Evolutionary conservation across 2,329 filamentous ascomycete genomes (phyloP).

Genomic region (Exophiala spinifera): DNA sequence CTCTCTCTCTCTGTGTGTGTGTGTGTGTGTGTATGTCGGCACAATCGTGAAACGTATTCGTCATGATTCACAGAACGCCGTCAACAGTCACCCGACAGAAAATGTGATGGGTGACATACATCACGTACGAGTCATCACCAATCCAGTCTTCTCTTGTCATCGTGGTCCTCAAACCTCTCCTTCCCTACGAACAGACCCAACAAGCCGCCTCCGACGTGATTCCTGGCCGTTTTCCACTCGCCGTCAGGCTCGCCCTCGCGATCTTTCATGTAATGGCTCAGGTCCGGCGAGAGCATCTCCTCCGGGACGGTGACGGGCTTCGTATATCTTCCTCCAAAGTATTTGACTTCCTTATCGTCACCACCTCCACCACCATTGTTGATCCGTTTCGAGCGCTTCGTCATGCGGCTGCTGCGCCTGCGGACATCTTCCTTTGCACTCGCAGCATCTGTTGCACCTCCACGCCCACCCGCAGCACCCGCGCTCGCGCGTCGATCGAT

Average conservation of each 20-base stretch:
- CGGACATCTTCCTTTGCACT: slow-evolving; percentile 14
- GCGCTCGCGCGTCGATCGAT: slow-evolving; percentile 9
- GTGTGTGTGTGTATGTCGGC: no score
- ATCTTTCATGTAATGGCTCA: slow-evolving; percentile 21
- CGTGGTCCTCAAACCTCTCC: slow-evolving; percentile 3
- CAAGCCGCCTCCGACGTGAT: slow-evolving; percentile 18
- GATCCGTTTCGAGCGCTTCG: background rate
- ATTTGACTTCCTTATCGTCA: slow-evolving; percentile 6
- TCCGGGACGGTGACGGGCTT: slow-evolving; percentile 2
- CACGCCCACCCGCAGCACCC: background rate
- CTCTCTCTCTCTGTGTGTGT: no score
- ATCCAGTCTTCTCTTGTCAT: slow-evolving; percentile 5
- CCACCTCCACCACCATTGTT: background rate
- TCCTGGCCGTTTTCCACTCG: slow-evolving; percentile 14
- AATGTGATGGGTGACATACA: no score
- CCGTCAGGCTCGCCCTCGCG: slow-evolving; percentile 6
- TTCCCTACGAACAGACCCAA: slow-evolving; percentile 18
- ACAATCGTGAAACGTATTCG: no score
- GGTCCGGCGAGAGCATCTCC: slow-evolving; percentile 17
- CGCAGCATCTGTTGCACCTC: no score
- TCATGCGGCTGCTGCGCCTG: background rate
- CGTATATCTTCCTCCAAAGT: slow-evolving; percentile 16
- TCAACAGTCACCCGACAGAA: no score
- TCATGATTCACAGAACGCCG: no score
- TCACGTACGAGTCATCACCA: no score